A percentile compares a stretch with the other conserved stretches of the same genome.
Evolutionary conservation across 306 rosid species (phyloP).

Genomic region (Spatholobus suberectus): DNA sequence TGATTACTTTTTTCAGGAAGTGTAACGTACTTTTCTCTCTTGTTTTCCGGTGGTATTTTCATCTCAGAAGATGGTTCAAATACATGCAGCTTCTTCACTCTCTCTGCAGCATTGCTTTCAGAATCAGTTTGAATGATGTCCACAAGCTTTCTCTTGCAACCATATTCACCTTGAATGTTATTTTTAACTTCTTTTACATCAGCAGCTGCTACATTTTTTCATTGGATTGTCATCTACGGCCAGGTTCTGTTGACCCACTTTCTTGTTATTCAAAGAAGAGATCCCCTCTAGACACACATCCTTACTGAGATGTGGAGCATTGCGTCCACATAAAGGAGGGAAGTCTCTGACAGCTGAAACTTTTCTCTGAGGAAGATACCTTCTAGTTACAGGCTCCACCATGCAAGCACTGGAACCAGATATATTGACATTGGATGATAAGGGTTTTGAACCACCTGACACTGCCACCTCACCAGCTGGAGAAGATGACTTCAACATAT

Average conservation of each 20-base stretch:
- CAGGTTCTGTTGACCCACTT: conserved; percentile 38
- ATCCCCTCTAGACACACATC: conserved; percentile 33
- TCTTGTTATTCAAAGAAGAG: conserved; percentile 32
- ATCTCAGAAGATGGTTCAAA: conserved; percentile 34
- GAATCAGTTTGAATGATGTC: conserved; percentile 31
- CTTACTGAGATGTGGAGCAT: conserved; percentile 49
- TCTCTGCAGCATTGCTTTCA: conserved; percentile 32
- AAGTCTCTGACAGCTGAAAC: conserved; percentile 77
- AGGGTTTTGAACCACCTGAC: conserved; percentile 35
- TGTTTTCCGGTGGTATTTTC: conserved; percentile 27
- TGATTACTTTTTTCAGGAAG: conserved; percentile 46
- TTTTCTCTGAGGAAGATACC: conserved; percentile 66
- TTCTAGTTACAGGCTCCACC: conserved; percentile 47
- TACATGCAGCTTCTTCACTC: conserved; percentile 34
- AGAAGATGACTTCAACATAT: conserved; percentile 40
- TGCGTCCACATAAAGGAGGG: conserved; percentile 77
- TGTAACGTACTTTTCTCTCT: conserved; percentile 15
- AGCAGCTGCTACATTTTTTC: conserved; percentile 23
- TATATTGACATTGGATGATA: conserved; percentile 32
- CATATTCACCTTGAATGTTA: conserved; percentile 44
- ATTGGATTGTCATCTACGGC: conserved; percentile 40
- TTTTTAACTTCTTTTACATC: conserved; percentile 41
- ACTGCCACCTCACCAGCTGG: conserved; percentile 40
- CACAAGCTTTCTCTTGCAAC: conserved; percentile 37
- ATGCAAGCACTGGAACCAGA: conserved; percentile 48